These are phyloP conservation scores for Hygrophoropsis aurantiaca DNA, from an alignment of 768 basidiomycete species.

Conservation along the genomic window DNA sequence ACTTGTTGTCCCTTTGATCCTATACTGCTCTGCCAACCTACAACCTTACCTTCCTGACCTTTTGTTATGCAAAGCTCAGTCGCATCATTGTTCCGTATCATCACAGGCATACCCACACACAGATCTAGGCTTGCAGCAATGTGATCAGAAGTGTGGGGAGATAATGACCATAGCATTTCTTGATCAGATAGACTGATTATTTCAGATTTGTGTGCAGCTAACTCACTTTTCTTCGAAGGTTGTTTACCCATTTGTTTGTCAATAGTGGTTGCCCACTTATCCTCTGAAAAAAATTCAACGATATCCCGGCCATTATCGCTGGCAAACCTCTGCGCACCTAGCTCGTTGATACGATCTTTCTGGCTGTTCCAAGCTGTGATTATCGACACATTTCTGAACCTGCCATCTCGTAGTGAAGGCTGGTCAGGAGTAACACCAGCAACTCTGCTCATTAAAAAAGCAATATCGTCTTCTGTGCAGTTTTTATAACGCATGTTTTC, in stretches of 20 bases:
- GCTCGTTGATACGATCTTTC: conserved; percentile 38
- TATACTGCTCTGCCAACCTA: conserved; percentile 24
- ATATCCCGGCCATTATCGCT: conserved; percentile 27
- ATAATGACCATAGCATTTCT: too few relatives aligned
- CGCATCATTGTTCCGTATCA: conserved; percentile 31
- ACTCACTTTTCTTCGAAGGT: too few relatives aligned
- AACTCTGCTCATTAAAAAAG: conserved; percentile 29
- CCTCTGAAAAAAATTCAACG: conserved; percentile 27
- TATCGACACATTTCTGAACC: conserved; percentile 35
- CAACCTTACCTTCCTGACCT: conserved; percentile 30
- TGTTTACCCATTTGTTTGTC: not conserved
- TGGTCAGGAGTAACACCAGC: conserved; percentile 8
- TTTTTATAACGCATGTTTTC: conserved; percentile 40
- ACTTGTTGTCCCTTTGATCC: conserved; percentile 10
- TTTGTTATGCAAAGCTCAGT: conserved; percentile 36
- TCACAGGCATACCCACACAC: conserved; percentile 10
- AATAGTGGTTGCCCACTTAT: not conserved
- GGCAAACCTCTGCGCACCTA: conserved; percentile 22
- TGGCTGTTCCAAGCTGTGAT: conserved; percentile 38
- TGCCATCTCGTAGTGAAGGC: conserved; percentile 9
- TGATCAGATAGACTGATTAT: conserved; percentile 19
- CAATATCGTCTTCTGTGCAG: conserved; percentile 38
- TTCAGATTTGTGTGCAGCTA: conserved; percentile 16
- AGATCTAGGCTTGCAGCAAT: too few relatives aligned
- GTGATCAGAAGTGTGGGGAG: too few relatives aligned